These are phyloP conservation scores for Taphrina deformans DNA, from an alignment of 1,139 yeast species.

Conservation along the genomic window DNA sequence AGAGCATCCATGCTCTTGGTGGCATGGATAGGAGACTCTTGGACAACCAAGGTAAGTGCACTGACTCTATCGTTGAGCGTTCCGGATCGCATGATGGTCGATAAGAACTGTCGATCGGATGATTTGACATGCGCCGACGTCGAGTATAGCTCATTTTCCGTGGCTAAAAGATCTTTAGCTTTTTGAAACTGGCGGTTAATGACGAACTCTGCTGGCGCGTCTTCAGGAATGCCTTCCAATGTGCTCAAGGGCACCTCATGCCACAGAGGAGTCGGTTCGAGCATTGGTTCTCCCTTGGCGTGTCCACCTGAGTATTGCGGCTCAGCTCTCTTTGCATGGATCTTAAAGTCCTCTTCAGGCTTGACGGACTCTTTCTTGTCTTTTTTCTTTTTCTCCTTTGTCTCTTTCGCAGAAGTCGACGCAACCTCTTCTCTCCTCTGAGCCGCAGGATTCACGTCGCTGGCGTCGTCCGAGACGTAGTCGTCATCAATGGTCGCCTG, in stretches of 20 bases:
- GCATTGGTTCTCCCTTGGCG: slow-evolving; percentile 13
- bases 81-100: slow-evolving; percentile 88
- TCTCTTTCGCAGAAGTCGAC: slow-evolving; percentile 42
- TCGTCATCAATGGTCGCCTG: slow-evolving; percentile 60
- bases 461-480: slow-evolving; percentile 43
- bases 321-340: slow-evolving; percentile 40
- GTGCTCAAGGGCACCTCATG: slow-evolving; percentile 21
- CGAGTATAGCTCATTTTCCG: slow-evolving; percentile 59
- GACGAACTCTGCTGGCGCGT: slow-evolving; percentile 52
- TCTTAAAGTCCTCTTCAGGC: slow-evolving; percentile 39
- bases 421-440: neutral
- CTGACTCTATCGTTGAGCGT: slow-evolving; percentile 93
- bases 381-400: slow-evolving; percentile 47
- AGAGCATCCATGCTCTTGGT: slow-evolving; percentile 78
- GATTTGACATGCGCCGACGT: slow-evolving; percentile 37
- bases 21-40: slow-evolving; percentile 93
- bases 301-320: slow-evolving; percentile 13
- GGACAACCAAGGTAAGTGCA: slow-evolving; percentile 85
- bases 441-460: neutral
- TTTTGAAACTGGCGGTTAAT: slow-evolving; percentile 61
- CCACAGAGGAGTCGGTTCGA: slow-evolving; percentile 25
- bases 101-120: slow-evolving; percentile 84
- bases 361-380: slow-evolving; percentile 42
- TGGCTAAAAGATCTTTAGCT: slow-evolving; percentile 65
- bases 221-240: slow-evolving; percentile 34